phyloP scores from a whole-genome alignment of 1,284 basidiomycete genomes.

The Ustilago sp. region DNA sequence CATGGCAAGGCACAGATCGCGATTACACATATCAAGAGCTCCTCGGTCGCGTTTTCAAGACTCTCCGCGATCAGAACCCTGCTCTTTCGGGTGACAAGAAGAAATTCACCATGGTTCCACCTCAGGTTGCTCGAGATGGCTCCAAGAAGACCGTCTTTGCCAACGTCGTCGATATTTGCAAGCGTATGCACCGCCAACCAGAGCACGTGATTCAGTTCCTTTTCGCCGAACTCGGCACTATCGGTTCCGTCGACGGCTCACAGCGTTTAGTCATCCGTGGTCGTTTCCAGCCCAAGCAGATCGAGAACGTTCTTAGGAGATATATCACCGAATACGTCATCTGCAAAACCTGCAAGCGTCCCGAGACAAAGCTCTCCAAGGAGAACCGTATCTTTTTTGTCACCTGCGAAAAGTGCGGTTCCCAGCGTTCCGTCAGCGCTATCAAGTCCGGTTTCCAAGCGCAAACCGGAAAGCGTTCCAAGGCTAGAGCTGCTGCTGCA shows the following conservation, averaged over 20 bases:
- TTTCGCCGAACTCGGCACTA: slow-evolving; percentile 98
- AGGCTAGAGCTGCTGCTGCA: slow-evolving; percentile 53
- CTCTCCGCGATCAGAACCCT: slow-evolving; percentile 93
- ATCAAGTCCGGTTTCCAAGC: slow-evolving; percentile 99
- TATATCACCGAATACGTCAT: slow-evolving; percentile 99
- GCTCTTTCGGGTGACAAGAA: slow-evolving; percentile 80
- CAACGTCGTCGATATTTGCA: slow-evolving; percentile 97
- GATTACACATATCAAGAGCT: slow-evolving; percentile 97
- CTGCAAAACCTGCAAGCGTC: slow-evolving; percentile 99
- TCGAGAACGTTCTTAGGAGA: slow-evolving; percentile 94
- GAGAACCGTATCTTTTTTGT: slow-evolving; percentile 99
- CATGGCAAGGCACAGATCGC: slow-evolving; percentile 88
- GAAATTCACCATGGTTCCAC: slow-evolving; percentile 98
- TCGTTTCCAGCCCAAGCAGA: slow-evolving; percentile 97
- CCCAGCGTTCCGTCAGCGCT: slow-evolving; percentile 88
- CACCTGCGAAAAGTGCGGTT: slow-evolving; percentile 93
- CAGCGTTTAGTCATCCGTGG: slow-evolving; percentile 96
- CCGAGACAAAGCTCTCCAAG: slow-evolving; percentile 93
- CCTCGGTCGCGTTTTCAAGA: slow-evolving; percentile 89
- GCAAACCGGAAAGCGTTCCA: slow-evolving; percentile 79
- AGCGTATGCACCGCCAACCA: slow-evolving; percentile 97
- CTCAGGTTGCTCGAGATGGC: slow-evolving; percentile 88
- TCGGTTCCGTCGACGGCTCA: slow-evolving; percentile 91
- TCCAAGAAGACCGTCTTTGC: slow-evolving; percentile 98
- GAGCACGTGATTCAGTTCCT: slow-evolving; percentile 98